A percentile compares a stretch with the other conserved stretches of the same genome.
Evolutionary conservation across 106 monocot species (phyloP).

Genomic region (Iris macrosiphon): DNA sequence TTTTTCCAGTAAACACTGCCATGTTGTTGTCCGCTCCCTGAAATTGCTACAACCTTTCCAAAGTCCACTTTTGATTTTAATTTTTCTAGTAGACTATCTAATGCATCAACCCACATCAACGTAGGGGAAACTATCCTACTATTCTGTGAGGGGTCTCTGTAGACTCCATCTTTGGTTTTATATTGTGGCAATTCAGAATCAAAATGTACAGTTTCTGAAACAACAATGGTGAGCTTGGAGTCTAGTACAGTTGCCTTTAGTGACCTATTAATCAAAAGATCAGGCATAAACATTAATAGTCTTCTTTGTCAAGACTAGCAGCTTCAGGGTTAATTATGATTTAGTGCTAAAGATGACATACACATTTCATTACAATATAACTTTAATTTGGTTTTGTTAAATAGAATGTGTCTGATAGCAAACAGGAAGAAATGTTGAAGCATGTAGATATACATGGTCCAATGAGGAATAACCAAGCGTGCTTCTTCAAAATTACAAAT

Average conservation of each 20-base stretch:
- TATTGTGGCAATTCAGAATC: slow-evolving; percentile 90
- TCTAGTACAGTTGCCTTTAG: slow-evolving; percentile 87
- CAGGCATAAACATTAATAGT: not conserved
- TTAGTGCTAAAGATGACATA: not conserved
- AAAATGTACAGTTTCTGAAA: slow-evolving; percentile 70
- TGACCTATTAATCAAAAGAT: slow-evolving; percentile 42
- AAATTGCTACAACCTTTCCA: slow-evolving; percentile 54
- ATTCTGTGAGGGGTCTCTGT: slow-evolving; percentile 57
- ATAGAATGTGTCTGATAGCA: not conserved
- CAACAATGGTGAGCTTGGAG: slow-evolving; percentile 45
- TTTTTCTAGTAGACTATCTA: slow-evolving; percentile 70
- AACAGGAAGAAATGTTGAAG: not conserved
- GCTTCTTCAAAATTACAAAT: too few species aligned
- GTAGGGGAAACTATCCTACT: slow-evolving; percentile 92
- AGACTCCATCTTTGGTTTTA: slow-evolving; percentile 87
- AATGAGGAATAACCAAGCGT: too few species aligned
- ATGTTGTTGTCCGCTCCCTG: slow-evolving; percentile 99
- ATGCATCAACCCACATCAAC: slow-evolving; percentile 95
- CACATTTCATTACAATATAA: not conserved
- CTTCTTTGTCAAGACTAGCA: not conserved
- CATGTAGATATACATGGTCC: not conserved
- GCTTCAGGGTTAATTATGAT: not conserved
- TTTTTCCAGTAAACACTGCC: slow-evolving; percentile 98
- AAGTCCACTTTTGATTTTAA: slow-evolving; percentile 60
- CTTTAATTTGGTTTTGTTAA: not conserved